These are phyloP conservation scores for Magnusiomyces sp. DNA, from an alignment of 1,139 yeast species.

Conservation along the genomic window DNA sequence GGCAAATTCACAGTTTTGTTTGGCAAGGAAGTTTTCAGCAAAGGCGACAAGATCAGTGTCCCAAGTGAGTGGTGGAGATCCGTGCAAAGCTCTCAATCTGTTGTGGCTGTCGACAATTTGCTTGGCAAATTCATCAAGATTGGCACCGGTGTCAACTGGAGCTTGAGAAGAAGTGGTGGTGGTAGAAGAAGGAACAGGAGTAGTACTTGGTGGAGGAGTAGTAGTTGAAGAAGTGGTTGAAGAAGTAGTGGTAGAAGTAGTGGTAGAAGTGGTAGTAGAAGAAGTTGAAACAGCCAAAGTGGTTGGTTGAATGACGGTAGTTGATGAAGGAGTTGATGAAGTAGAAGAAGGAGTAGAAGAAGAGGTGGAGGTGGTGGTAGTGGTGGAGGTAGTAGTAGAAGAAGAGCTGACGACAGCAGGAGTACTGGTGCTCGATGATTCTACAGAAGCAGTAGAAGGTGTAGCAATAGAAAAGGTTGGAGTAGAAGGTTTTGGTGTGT, in stretches of 20 bases:
- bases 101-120: constrained; percentile 52
- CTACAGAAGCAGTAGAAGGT: neutral
- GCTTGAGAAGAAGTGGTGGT: neutral
- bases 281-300: neutral
- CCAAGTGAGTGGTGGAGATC: constrained; percentile 58
- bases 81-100: constrained; percentile 56
- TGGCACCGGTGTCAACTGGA: too few relatives aligned
- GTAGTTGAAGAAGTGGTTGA: neutral
- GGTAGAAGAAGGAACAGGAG: too few relatives aligned
- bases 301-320: neutral
- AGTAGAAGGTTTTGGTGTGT: neutral
- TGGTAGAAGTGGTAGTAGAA: neutral
- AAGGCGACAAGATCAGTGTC: constrained; percentile 48
- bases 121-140: too few relatives aligned
- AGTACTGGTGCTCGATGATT: too few relatives aligned
- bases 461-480: neutral
- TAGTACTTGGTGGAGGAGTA: neutral
- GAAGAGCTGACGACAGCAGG: neutral
- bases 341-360: constrained; percentile 1
- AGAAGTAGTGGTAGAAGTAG: neutral
- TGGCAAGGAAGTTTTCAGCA: constrained; percentile 55
- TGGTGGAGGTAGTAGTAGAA: neutral
- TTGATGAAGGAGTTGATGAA: neutral
- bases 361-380: neutral
- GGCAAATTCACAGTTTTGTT: constrained; percentile 59